These are phyloP conservation scores for Geotrichum carabidarum DNA, from an alignment of 1,139 yeast genomes.

Conservation along the genomic window DNA sequence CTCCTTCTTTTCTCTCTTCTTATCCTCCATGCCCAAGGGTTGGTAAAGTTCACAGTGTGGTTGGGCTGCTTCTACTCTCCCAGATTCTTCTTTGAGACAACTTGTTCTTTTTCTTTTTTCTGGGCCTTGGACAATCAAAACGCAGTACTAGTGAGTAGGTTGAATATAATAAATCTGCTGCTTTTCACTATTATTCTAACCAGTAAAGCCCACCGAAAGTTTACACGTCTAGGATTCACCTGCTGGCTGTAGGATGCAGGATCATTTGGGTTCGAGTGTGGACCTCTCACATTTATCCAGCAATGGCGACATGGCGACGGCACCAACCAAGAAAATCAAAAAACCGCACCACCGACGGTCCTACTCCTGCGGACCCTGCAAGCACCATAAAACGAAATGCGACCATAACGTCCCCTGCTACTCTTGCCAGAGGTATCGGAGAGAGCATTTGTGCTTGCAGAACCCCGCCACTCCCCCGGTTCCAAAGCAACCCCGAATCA, in stretches of 20 bases:
- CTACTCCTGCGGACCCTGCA: constrained; percentile 18
- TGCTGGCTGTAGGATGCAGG: not conserved
- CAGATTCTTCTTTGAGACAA: too few relatives aligned
- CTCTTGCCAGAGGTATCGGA: constrained; percentile 14
- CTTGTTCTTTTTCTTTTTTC: too few relatives aligned
- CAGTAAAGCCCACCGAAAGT: not conserved
- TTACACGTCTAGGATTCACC: not conserved
- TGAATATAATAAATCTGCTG: too few relatives aligned
- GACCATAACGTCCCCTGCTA: constrained; percentile 14
- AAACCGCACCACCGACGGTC: constrained; percentile 17
- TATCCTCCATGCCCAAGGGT: too few relatives aligned
- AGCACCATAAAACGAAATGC: constrained; percentile 15
- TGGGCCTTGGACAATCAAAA: too few relatives aligned
- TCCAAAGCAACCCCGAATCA: constrained; percentile 2
- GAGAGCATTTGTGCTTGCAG: constrained; percentile 6
- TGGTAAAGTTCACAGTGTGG: too few relatives aligned
- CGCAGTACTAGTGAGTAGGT: too few relatives aligned
- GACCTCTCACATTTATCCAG: not conserved
- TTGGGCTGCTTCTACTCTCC: too few relatives aligned
- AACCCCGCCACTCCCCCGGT: constrained; percentile 11
- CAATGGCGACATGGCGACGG: not conserved
- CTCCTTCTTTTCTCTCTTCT: too few relatives aligned
- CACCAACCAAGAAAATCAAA: not conserved
- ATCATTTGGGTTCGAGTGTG: not conserved
- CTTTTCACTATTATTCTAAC: too few relatives aligned